Conservation (phyloP, 169 alveolate species). For the Miamiensis avidus region DNA sequence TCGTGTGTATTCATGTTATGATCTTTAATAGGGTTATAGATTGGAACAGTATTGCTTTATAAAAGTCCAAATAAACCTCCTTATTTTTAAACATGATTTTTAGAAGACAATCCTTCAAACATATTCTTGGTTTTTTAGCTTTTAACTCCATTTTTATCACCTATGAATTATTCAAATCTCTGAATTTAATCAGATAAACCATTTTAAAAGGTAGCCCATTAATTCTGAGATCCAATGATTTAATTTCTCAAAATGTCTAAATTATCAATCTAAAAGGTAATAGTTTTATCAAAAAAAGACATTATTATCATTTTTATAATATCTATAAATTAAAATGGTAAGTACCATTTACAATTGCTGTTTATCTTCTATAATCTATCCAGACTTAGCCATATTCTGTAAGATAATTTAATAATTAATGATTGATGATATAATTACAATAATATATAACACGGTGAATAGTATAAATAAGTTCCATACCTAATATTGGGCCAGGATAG, state of each 20-base stretch:
- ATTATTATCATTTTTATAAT: too few species aligned
- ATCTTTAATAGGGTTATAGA: neutral
- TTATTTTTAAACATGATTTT: too few species aligned
- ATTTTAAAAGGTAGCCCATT: neutral
- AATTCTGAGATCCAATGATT: neutral
- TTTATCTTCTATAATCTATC: too few species aligned
- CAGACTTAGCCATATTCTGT: too few species aligned
- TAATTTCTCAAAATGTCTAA: neutral
- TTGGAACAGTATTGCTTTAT: neutral
- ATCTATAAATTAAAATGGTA: too few species aligned
- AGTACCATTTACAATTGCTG: too few species aligned
- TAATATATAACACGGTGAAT: too few species aligned
- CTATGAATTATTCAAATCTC: neutral
- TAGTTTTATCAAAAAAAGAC: too few species aligned
- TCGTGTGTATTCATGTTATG: neutral
- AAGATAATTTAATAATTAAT: too few species aligned
- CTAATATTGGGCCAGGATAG: too few species aligned
- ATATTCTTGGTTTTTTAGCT: neutral
- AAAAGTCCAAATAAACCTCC: neutral
- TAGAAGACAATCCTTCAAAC: neutral
- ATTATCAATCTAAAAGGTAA: neutral
- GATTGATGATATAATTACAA: too few species aligned
- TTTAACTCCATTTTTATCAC: neutral
- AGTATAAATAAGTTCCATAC: too few species aligned
- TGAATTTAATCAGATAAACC: neutral